phyloP scores from a whole-genome alignment of 805 yeast genomes.

The Pichia sporocuriosa region DNA sequence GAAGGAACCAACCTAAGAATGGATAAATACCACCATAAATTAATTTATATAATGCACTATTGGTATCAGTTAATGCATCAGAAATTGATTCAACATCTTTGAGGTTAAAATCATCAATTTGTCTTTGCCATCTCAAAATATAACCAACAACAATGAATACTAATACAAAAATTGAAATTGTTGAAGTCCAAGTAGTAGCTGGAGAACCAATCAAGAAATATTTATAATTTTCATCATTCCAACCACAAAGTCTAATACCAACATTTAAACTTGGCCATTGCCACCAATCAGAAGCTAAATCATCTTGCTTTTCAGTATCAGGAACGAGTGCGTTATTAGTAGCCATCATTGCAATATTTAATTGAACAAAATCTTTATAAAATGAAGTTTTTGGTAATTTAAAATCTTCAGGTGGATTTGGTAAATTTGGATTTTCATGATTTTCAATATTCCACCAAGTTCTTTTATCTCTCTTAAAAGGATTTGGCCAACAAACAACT shows the following conservation, averaged over 20 bases:
- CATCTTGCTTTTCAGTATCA: constrained; percentile 67
- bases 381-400: constrained; percentile 69
- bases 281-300: constrained; percentile 70
- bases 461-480: constrained; percentile 69
- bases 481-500: constrained; percentile 67
- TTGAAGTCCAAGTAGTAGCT: constrained; percentile 69
- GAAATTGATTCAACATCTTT: constrained; percentile 15
- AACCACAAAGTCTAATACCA: constrained; percentile 71
- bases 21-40: constrained; percentile 73
- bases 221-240: constrained; percentile 54
- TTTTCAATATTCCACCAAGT: constrained; percentile 86
- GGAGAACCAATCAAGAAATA: constrained; percentile 74
- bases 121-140: constrained; percentile 79
- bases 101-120: constrained; percentile 47
- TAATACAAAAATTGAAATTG: constrained; percentile 51
- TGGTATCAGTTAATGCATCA: constrained; percentile 7
- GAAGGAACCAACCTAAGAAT: constrained; percentile 84
- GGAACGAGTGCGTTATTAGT: constrained; percentile 79
- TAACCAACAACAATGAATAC: constrained; percentile 39
- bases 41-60: constrained; percentile 25
- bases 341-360: constrained; percentile 83
- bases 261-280: constrained; percentile 80
- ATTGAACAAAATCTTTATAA: constrained; percentile 66
- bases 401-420: constrained; percentile 54
- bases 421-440: constrained; percentile 54